Base-by-base conservation (phyloP, 257 asterid species). In the Solanum appendiculatum region DNA sequence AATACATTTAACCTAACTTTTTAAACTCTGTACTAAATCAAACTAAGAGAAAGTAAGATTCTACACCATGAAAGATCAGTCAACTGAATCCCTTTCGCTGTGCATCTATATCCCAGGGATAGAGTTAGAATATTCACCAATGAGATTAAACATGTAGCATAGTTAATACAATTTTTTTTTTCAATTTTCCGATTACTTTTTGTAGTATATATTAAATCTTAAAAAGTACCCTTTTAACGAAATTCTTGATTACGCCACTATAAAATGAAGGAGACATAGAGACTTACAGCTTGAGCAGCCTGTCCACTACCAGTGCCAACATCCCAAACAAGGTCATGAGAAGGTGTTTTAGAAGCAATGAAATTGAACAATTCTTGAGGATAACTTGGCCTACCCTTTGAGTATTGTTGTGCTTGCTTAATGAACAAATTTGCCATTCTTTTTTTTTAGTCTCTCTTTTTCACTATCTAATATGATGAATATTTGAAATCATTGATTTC, bases 251-350 rank as follows among this genome's bases (percentile, higher is more conserved):
- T 73, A 31, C 2, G 3, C 5, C 6, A 12, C 4, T 12, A 5
- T 25, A 68, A 1, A 12, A 2, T 2, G 7, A 29, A 68, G 54
- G 23, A 9, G 15, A 15, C 5, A 56, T 13, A 83, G 5, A 23
- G 20, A 60, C 78, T 31, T 84, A 84, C 86, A 58, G 86, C 60
- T 84, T 84, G 20, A 42, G 86, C 86, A 84, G 86, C 86, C 56
- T 84, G 86, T 77, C 86, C 86, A 14, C 58, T 84, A n/a, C 86
- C 86, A 84, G 86, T 84, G 25, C 86, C 82, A 44, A 85, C 69
- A 68, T 68, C 82, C 86, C 86, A 84, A 6, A 68, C 86, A 84
- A 84, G 86, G 4, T 84, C 78, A 37, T 63, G 86, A 37, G 5
- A 84, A 23, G 86, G 86, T 25, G 86, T 37, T 37, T 63, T 84